Conservation (phyloP, 1,284 basidiomycete species). For the Exobasidium rhododendri region DNA sequence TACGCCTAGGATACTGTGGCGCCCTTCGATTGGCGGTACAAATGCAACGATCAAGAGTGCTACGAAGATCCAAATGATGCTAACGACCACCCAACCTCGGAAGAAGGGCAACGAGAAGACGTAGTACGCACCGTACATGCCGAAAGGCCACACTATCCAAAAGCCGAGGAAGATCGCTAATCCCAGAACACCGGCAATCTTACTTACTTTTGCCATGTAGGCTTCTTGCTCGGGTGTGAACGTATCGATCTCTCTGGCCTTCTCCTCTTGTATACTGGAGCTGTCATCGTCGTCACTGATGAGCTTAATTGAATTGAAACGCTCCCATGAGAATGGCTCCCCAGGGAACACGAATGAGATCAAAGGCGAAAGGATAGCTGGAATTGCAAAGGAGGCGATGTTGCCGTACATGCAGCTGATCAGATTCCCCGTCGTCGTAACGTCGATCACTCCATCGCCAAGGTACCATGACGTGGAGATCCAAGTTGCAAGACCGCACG, state of each 20-base stretch:
- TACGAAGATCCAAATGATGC: constrained; percentile 24
- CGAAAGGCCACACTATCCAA: constrained; percentile 24
- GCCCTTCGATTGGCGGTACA: constrained; percentile 20
- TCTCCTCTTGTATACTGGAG: background rate
- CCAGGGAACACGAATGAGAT: constrained; percentile 17
- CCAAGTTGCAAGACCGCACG: constrained; percentile 21
- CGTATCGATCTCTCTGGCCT: constrained; percentile 1
- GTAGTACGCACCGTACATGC: constrained; percentile 22
- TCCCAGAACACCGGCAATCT: constrained; percentile 7
- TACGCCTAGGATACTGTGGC: background rate
- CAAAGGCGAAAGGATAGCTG: constrained; percentile 23
- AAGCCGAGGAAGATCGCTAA: constrained; percentile 18
- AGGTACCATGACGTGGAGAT: constrained; percentile 19
- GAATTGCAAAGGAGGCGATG: constrained; percentile 31
- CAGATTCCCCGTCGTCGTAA: constrained; percentile 26
- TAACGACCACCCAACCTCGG: constrained; percentile 24
- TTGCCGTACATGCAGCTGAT: constrained; percentile 46
- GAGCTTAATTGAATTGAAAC: constrained; percentile 36
- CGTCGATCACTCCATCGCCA: constrained; percentile 21
- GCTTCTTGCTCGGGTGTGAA: constrained; percentile 14
- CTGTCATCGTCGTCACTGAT: constrained; percentile 22
- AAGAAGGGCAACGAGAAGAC: constrained; percentile 25
- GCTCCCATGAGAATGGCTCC: constrained; percentile 23
- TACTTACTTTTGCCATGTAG: constrained; percentile 14
- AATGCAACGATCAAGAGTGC: constrained; percentile 18